Evolutionary conservation across 2,329 filamentous ascomycete species (phyloP).

Genomic region (Talaromyces pinophilus): DNA sequence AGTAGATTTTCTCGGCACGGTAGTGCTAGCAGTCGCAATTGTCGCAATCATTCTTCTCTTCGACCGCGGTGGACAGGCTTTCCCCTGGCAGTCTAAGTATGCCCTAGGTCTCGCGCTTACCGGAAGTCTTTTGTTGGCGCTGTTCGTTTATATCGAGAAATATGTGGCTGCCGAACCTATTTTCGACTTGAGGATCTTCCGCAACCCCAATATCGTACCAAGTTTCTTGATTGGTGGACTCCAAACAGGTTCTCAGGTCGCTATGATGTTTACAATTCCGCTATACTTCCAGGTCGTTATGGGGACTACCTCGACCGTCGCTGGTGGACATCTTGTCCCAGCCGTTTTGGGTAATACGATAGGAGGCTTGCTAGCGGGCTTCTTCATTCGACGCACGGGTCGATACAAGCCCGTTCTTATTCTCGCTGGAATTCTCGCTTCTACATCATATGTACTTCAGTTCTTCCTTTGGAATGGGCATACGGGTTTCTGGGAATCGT

Average conservation of each 20-base stretch:
- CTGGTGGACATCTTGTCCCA: slow-evolving; percentile 64
- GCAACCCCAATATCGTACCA: slow-evolving; percentile 32
- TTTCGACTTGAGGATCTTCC: slow-evolving; percentile 39
- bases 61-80: slow-evolving; percentile 51
- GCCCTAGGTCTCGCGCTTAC: slow-evolving; percentile 27
- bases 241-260: slow-evolving; percentile 61
- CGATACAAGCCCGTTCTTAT: slow-evolving; percentile 60
- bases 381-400: slow-evolving; percentile 60
- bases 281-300: slow-evolving; percentile 69
- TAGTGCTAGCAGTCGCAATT: slow-evolving; percentile 49
- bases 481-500: slow-evolving; percentile 57
- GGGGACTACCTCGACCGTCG: slow-evolving; percentile 58
- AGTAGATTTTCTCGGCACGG: slow-evolving; percentile 61
- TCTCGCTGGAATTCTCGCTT: slow-evolving; percentile 53
- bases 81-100: slow-evolving; percentile 35
- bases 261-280: slow-evolving; percentile 66
- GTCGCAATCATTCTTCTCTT: slow-evolving; percentile 50
- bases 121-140: slow-evolving; percentile 16
- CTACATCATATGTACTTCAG: slow-evolving; percentile 55
- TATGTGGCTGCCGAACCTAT: slow-evolving; percentile 39
- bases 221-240: slow-evolving; percentile 49
- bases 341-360: slow-evolving; percentile 66
- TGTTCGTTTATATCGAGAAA: slow-evolving; percentile 36
- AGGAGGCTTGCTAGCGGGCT: slow-evolving; percentile 62
- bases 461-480: slow-evolving; percentile 60